Conservation (phyloP, 2,329 filamentous ascomycete genomes). For the Trichoderma guizhouense region DNA sequence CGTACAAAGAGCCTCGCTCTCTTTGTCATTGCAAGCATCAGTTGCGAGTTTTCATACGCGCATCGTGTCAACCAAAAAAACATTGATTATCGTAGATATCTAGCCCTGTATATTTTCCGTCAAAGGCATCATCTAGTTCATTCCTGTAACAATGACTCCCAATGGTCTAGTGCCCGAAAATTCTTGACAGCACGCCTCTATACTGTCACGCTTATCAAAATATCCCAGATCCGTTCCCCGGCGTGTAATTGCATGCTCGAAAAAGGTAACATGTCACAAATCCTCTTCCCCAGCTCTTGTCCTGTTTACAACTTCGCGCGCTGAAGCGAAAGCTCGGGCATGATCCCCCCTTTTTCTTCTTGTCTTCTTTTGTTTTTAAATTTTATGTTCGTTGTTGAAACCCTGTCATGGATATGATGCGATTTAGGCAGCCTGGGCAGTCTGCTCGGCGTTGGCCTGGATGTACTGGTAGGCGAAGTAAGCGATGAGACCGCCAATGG, state of each 20-base stretch:
- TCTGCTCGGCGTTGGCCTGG: slow-evolving; percentile 50
- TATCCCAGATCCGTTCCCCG: slow-evolving; percentile 11
- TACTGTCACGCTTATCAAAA: slow-evolving; percentile 15
- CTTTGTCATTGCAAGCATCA: background rate
- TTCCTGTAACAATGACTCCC: slow-evolving; percentile 6
- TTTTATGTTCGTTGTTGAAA: background rate
- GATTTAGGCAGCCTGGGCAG: slow-evolving; percentile 7
- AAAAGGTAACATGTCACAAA: slow-evolving; percentile 1
- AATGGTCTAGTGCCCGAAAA: slow-evolving; percentile 10
- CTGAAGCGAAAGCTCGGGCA: background rate
- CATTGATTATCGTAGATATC: slow-evolving; percentile 17
- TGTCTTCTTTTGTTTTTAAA: background rate
- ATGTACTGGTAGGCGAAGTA: slow-evolving; percentile 86
- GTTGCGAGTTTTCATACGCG: background rate
- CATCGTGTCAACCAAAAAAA: slow-evolving; percentile 2
- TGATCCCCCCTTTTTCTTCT: background rate
- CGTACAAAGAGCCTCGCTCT: background rate
- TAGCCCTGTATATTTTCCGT: slow-evolving; percentile 12
- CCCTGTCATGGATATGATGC: background rate
- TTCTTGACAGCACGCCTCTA: slow-evolving; percentile 14
- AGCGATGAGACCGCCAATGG: slow-evolving; percentile 71
- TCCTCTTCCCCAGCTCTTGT: background rate
- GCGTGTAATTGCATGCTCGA: background rate
- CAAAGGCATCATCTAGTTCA: slow-evolving; percentile 13
- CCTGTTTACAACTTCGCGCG: background rate